Percentiles rank a stretch among this genome's conserved stretches.
phyloP scores from a whole-genome alignment of 441 rosid genomes.

The Croton laevigatus region DNA sequence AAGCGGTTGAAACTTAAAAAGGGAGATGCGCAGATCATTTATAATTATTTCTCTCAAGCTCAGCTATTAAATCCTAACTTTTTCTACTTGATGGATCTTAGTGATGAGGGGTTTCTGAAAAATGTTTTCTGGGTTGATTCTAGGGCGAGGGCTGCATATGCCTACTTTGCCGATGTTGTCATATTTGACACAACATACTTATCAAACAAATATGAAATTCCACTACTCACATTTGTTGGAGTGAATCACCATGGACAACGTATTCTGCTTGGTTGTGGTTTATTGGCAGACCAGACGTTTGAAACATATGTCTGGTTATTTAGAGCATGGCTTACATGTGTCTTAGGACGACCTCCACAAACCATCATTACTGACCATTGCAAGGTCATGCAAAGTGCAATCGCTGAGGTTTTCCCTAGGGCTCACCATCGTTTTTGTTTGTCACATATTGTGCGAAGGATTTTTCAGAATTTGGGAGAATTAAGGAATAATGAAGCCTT shows the following conservation, averaged over 20 bases:
- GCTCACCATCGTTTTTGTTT: constrained; percentile 62
- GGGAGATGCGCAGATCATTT: constrained; percentile 52
- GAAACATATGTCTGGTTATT: constrained; percentile 82
- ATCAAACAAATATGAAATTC: constrained; percentile 56
- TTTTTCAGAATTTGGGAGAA: constrained; percentile 43
- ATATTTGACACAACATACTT: constrained; percentile 58
- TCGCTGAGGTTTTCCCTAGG: constrained; percentile 83
- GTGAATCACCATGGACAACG: constrained; percentile 71
- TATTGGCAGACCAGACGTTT: constrained; percentile 56
- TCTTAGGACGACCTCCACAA: constrained; percentile 79
- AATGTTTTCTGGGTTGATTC: constrained; percentile 83
- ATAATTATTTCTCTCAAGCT: constrained; percentile 49
- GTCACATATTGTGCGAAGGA: constrained; percentile 48
- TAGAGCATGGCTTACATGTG: constrained; percentile 87
- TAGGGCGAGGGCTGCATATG: constrained; percentile 75
- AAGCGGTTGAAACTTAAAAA: constrained; percentile 51
- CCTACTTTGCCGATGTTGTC: constrained; percentile 64
- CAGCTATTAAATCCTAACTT: constrained; percentile 79
- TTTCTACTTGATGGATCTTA: constrained; percentile 78
- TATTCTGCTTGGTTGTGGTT: constrained; percentile 63
- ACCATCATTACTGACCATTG: constrained; percentile 66
- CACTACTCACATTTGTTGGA: constrained; percentile 69
- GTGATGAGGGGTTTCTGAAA: constrained; percentile 61
- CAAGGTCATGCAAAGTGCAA: constrained; percentile 63
- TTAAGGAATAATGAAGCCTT: constrained; percentile 49